phyloP scores from a whole-genome alignment of 108 stramenopile genomes.

The Skeletonema grethae region DNA sequence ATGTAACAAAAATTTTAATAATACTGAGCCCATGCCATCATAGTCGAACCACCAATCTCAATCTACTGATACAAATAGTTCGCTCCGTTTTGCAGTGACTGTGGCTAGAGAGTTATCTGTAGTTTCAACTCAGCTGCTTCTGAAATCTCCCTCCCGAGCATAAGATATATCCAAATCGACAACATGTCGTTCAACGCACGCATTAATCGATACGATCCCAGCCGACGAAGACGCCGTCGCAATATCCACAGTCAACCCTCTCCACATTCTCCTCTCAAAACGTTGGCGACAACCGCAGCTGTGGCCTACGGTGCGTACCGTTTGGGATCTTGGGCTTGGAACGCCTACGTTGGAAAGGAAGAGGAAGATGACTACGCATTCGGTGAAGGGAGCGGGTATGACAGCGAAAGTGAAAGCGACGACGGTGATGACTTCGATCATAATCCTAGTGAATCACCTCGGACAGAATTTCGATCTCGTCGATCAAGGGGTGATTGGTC shows the following conservation, averaged over 20 bases:
- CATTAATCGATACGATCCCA: slow-evolving; percentile 2
- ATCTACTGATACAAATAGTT: no score
- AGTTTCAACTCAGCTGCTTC: neutral
- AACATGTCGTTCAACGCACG: slow-evolving; percentile 7
- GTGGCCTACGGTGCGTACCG: slow-evolving; percentile 36
- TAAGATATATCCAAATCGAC: neutral
- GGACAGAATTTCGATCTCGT: slow-evolving; percentile 21
- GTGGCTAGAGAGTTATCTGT: neutral
- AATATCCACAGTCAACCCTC: neutral
- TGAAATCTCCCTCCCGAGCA: neutral
- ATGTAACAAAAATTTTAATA: no score
- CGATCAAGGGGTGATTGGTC: slow-evolving; percentile 39
- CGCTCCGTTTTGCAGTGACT: no score
- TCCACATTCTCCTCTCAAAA: neutral
- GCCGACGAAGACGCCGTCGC: slow-evolving; percentile 13
- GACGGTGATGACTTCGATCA: neutral
- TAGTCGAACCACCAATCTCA: no score
- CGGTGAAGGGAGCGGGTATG: slow-evolving; percentile 2
- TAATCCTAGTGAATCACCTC: neutral
- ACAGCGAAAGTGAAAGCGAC: slow-evolving; percentile 8
- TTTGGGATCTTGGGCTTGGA: slow-evolving; percentile 22
- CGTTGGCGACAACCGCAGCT: slow-evolving; percentile 19
- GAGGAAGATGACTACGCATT: slow-evolving; percentile 8
- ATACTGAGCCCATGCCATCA: no score
- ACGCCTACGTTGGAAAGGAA: slow-evolving; percentile 17